A percentile compares a stretch with the other conserved stretches of the same genome.
phyloP scores from a whole-genome alignment of 2,329 filamentous ascomycete species.

The Phialophora verrucosa region DNA sequence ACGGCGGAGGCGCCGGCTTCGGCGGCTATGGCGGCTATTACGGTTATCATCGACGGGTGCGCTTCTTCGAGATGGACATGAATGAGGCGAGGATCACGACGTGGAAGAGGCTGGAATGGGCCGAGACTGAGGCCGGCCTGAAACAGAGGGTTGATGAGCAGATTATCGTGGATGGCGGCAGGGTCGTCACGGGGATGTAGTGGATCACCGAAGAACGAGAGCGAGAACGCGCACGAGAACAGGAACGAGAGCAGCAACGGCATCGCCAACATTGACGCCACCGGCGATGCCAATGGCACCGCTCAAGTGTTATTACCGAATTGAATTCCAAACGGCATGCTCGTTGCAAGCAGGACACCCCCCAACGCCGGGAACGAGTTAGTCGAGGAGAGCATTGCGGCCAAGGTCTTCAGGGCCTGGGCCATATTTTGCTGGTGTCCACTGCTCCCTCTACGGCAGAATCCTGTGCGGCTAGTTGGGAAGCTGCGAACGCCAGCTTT shows the following conservation, averaged over 20 bases:
- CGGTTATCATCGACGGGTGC: slow-evolving; percentile 79
- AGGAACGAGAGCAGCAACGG: background rate
- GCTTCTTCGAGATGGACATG: slow-evolving; percentile 92
- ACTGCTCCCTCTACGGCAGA: background rate
- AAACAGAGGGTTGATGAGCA: slow-evolving; percentile 61
- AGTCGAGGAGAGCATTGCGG: background rate
- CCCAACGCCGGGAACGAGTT: background rate
- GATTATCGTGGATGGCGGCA: slow-evolving; percentile 65
- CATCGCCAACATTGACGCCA: background rate
- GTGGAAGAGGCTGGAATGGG: slow-evolving; percentile 85
- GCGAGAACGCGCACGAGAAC: background rate
- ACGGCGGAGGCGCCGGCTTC: slow-evolving; percentile 88
- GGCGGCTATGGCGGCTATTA: slow-evolving; percentile 94
- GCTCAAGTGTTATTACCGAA: background rate
- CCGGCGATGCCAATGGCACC: background rate
- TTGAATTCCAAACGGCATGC: background rate
- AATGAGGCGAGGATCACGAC: slow-evolving; percentile 87
- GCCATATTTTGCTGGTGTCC: background rate
- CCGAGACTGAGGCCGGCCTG: slow-evolving; percentile 50
- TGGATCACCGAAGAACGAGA: background rate
- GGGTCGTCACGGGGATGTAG: slow-evolving; percentile 49
- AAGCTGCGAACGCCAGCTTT: background rate
- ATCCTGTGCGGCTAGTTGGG: background rate
- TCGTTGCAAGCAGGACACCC: background rate
- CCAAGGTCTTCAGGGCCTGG: background rate